Percentiles rank a stretch among this genome's conserved stretches.
phyloP scores from a whole-genome alignment of 306 rosid genomes.

The Ceratonia siliqua region DNA sequence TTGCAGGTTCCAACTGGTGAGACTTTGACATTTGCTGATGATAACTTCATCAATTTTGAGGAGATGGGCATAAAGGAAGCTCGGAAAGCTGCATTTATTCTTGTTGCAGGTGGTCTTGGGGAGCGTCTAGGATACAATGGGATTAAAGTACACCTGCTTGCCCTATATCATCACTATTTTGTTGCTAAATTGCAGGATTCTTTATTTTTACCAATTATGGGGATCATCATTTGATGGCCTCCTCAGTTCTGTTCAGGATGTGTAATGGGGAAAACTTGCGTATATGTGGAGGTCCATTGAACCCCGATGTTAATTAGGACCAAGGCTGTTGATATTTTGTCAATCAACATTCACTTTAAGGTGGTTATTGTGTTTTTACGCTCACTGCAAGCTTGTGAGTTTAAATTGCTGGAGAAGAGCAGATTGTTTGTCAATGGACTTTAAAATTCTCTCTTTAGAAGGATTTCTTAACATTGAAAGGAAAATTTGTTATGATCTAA shows the following conservation, averaged over 20 bases:
- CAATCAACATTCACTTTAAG: neutral
- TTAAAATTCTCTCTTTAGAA: neutral
- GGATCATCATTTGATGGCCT: neutral
- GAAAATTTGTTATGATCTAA: neutral
- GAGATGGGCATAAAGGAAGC: constrained; percentile 80
- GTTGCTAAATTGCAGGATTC: neutral
- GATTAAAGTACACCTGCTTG: constrained; percentile 59
- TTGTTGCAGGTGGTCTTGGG: constrained; percentile 99
- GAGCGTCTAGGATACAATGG: constrained; percentile 97
- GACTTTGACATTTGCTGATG: constrained; percentile 68
- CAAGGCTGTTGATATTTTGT: constrained; percentile 14
- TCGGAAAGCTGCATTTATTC: constrained; percentile 84
- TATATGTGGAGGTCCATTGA: neutral
- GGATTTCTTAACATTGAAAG: neutral
- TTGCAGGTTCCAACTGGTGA: constrained; percentile 93
- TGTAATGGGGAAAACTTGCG: constrained; percentile 10
- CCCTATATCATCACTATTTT: neutral
- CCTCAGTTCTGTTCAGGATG: neutral
- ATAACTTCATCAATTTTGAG: constrained; percentile 70
- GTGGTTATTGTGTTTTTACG: neutral
- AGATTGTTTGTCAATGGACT: neutral
- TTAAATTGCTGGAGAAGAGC: neutral
- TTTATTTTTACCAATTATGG: neutral
- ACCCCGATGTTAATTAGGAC: neutral
- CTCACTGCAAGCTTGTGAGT: neutral